Evolutionary conservation across 78 protist genomes (phyloP).

Genomic region (Dictyostelium brefeldianum): DNA sequence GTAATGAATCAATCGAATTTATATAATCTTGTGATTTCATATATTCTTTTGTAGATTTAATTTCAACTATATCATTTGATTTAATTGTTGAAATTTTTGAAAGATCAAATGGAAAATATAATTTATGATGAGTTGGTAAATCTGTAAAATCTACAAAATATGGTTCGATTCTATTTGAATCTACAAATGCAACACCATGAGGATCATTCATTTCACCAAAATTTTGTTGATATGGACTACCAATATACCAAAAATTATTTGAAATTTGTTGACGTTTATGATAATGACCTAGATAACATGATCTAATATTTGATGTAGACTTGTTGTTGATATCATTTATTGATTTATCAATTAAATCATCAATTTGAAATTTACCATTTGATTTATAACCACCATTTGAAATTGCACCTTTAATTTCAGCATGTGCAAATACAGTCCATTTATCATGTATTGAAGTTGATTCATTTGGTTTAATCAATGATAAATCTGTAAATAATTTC

Average conservation of each 20-base stretch:
- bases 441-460: not conserved
- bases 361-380: constrained; percentile 41
- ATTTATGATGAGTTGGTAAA: constrained; percentile 45
- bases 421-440: constrained; percentile 84
- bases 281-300: constrained; percentile 69
- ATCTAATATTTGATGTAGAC: not conserved
- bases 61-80: constrained; percentile 43
- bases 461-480: not conserved
- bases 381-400: constrained; percentile 64
- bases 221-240: constrained; percentile 80
- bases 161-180: constrained; percentile 13
- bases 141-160: constrained; percentile 41
- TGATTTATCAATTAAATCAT: not conserved
- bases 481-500: constrained; percentile 4
- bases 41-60: constrained; percentile 35
- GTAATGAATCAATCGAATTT: constrained; percentile 16
- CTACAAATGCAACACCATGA: constrained; percentile 74
- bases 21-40: constrained; percentile 41
- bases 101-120: constrained; percentile 34
- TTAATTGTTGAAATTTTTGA: not conserved
- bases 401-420: constrained; percentile 68
- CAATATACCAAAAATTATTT: constrained; percentile 63
- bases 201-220: constrained; percentile 79
- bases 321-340: not conserved
- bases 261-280: constrained; percentile 51